Conservation (phyloP, 768 basidiomycete genomes). For the Lentinula aciculospora region DNA sequence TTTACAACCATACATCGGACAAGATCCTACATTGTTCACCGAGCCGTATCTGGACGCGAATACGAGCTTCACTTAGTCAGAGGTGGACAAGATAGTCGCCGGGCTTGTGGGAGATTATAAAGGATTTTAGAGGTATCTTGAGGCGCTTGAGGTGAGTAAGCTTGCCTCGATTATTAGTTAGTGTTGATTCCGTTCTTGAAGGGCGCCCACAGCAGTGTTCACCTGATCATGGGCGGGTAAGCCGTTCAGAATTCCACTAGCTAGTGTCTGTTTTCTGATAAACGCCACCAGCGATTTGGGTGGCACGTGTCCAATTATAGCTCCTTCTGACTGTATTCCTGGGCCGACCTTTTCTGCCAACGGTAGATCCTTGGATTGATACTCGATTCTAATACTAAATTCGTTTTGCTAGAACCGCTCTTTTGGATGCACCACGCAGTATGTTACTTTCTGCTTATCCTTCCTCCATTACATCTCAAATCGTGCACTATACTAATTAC, state of each 20-base stretch:
- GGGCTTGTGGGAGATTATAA: slow-evolving; percentile 23
- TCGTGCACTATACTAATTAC: not conserved
- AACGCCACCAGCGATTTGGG: slow-evolving; percentile 18
- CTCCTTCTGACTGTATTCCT: slow-evolving; percentile 16
- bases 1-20: slow-evolving; percentile 20
- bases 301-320: slow-evolving; percentile 21
- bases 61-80: slow-evolving; percentile 17
- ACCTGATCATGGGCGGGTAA: slow-evolving; percentile 26
- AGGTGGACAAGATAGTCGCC: slow-evolving; percentile 17
- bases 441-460: not conserved
- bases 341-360: slow-evolving; percentile 25
- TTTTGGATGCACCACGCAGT: slow-evolving; percentile 30
- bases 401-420: slow-evolving; percentile 20
- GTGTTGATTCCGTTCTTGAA: slow-evolving; percentile 6
- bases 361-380: slow-evolving; percentile 16
- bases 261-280: no score
- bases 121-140: slow-evolving; percentile 23
- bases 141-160: slow-evolving; percentile 18
- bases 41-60: slow-evolving; percentile 19
- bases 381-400: not conserved
- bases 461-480: not conserved
- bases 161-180: no score
- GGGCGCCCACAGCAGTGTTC: slow-evolving; percentile 27
- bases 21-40: slow-evolving; percentile 11
- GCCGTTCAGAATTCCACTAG: not conserved